A percentile compares a stretch with the other conserved stretches of the same genome.
phyloP scores from a whole-genome alignment of 306 rosid species.

The Glycine soja region DNA sequence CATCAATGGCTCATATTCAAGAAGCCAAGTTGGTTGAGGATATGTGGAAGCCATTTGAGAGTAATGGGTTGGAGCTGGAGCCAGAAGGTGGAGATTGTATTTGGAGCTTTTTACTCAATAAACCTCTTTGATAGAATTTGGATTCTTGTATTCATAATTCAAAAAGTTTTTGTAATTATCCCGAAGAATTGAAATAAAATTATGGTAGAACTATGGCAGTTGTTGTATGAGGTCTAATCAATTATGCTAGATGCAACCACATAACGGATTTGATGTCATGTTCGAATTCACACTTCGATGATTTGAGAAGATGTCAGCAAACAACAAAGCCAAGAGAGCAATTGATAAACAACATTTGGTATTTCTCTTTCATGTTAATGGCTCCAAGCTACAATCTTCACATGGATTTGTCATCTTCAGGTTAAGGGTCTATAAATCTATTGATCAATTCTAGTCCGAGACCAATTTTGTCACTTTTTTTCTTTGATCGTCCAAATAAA shows the following conservation, averaged over 20 bases:
- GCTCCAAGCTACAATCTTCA: constrained; percentile 12
- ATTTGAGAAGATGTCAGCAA: not conserved
- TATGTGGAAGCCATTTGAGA: constrained; percentile 50
- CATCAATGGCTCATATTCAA: constrained; percentile 49
- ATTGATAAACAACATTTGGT: constrained; percentile 17
- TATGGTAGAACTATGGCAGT: not conserved
- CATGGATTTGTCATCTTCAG: constrained; percentile 22
- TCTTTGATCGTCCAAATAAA: constrained; percentile 42
- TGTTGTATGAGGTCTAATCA: not conserved
- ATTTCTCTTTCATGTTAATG: not conserved
- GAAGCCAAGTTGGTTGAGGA: constrained; percentile 52
- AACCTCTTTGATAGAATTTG: constrained; percentile 48
- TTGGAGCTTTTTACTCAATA: constrained; percentile 61
- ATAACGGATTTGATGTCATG: not conserved
- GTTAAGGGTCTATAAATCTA: constrained; percentile 8
- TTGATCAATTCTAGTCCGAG: constrained; percentile 5
- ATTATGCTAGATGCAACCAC: not conserved
- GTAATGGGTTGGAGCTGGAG: constrained; percentile 52
- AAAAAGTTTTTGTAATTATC: not conserved
- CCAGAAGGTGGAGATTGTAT: constrained; percentile 63
- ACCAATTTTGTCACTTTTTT: not conserved
- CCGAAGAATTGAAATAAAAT: not conserved
- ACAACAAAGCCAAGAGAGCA: not conserved
- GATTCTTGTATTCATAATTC: not conserved
- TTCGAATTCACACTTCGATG: no score